Evolutionary conservation across 129 eudicot species (phyloP).

Genomic region (Saposhnikovia divaricata): DNA sequence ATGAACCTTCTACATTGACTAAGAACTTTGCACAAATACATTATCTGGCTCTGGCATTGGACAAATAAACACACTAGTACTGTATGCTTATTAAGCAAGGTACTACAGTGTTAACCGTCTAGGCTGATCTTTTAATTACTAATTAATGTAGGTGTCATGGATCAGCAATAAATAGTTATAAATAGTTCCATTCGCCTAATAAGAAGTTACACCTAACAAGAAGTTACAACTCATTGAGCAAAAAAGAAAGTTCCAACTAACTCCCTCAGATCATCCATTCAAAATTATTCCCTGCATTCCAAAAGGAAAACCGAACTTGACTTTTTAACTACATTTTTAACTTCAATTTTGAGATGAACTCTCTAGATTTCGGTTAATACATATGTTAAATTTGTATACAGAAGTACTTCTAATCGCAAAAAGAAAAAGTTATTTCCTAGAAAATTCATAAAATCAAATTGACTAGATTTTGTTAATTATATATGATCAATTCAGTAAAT

Average conservation of each 20-base stretch:
- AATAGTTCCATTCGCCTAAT: background rate
- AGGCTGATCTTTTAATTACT: background rate
- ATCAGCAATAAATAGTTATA: background rate
- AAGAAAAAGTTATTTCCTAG: background rate
- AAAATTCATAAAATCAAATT: background rate
- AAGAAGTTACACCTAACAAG: background rate
- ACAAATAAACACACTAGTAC: background rate
- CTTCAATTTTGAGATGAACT: background rate
- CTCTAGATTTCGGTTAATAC: background rate
- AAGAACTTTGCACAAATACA: background rate
- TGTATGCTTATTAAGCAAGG: background rate
- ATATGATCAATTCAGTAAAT: background rate
- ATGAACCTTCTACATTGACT: background rate
- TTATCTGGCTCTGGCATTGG: background rate
- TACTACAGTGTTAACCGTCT: background rate
- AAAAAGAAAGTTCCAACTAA: background rate
- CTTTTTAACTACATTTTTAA: background rate
- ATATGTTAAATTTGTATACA: background rate
- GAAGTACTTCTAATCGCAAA: background rate
- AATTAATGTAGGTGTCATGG: background rate
- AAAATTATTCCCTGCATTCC: background rate
- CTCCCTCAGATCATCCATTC: background rate
- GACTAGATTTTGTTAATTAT: background rate
- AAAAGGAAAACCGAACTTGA: background rate
- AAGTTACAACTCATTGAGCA: background rate